Evolutionary conservation across 2,329 filamentous ascomycete genomes (phyloP).

Genomic region (Microdochium trichocladiopsis): DNA sequence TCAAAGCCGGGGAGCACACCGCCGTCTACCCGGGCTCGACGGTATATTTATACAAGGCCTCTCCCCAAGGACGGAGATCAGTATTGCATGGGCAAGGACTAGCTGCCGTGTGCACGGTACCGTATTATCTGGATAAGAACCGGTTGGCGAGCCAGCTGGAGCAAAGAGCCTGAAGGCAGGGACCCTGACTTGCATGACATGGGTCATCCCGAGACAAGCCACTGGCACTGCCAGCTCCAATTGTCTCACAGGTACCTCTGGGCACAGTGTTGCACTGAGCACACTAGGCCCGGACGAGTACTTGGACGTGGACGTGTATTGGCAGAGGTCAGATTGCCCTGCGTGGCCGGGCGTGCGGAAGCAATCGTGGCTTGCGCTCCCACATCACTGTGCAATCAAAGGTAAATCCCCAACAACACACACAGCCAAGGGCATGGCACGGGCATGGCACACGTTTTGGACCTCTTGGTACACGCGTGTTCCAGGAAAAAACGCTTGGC

Average conservation of each 20-base stretch:
- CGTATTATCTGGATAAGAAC: too few relatives aligned
- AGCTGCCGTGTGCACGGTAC: too few relatives aligned
- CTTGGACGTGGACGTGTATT: too few relatives aligned
- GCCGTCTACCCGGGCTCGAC: too few relatives aligned
- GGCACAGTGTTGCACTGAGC: neutral
- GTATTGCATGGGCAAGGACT: too few relatives aligned
- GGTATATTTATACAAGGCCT: too few relatives aligned
- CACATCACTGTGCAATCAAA: neutral
- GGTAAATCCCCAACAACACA: neutral
- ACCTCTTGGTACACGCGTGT: neutral
- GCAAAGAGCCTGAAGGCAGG: neutral
- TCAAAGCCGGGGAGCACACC: neutral
- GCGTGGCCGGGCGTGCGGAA: neutral
- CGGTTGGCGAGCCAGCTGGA: neutral
- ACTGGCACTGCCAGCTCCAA: neutral
- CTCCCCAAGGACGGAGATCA: too few relatives aligned
- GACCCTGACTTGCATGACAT: neutral
- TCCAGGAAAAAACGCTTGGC: neutral
- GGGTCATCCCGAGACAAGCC: neutral
- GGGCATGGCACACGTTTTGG: neutral
- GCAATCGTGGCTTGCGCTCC: neutral
- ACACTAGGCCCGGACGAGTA: neutral
- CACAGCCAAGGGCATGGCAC: neutral
- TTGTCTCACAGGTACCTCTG: neutral
- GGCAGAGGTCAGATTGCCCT: too few relatives aligned